phyloP scores from a whole-genome alignment of 768 basidiomycete species.

The Strobilomyces echinocephalus region DNA sequence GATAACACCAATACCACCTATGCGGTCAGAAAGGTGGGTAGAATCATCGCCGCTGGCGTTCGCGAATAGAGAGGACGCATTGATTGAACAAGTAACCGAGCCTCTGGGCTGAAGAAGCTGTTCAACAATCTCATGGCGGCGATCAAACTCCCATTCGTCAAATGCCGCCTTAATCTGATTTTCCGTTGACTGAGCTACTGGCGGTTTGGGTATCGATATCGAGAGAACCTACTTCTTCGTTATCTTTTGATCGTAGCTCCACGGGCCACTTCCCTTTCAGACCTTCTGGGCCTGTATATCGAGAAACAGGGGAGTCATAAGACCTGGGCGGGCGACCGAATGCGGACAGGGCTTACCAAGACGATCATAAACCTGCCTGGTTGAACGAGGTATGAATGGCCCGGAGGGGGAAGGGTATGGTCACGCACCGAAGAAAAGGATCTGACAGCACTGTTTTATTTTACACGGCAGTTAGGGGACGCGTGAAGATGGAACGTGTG shows the following conservation, averaged over 20 bases:
- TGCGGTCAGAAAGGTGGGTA: constrained; percentile 27
- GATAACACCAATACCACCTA: constrained; percentile 34
- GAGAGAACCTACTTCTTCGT: constrained; percentile 41
- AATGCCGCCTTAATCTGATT: constrained; percentile 46
- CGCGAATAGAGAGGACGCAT: constrained; percentile 47
- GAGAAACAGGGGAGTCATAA: constrained; percentile 10
- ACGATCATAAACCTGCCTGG: constrained; percentile 69
- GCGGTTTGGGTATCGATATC: constrained; percentile 14
- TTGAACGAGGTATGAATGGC: constrained; percentile 13
- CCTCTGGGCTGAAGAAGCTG: constrained; percentile 43
- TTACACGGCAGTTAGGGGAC: constrained; percentile 15
- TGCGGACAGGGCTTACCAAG: constrained; percentile 44
- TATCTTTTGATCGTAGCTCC: constrained; percentile 39
- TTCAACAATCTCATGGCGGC: constrained; percentile 35
- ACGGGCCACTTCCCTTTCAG: constrained; percentile 42
- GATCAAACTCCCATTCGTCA: constrained; percentile 36
- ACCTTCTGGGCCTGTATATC: constrained; percentile 33
- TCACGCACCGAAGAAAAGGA: constrained; percentile 56
- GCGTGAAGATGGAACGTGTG: background rate
- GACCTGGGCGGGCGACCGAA: background rate
- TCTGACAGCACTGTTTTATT: constrained; percentile 62
- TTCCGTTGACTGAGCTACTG: constrained; percentile 22
- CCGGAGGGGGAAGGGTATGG: background rate
- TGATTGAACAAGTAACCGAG: constrained; percentile 40
- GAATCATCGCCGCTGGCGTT: constrained; percentile 30